Conservation (phyloP, 805 yeast genomes). For the Suhomyces tanzawaensis region DNA sequence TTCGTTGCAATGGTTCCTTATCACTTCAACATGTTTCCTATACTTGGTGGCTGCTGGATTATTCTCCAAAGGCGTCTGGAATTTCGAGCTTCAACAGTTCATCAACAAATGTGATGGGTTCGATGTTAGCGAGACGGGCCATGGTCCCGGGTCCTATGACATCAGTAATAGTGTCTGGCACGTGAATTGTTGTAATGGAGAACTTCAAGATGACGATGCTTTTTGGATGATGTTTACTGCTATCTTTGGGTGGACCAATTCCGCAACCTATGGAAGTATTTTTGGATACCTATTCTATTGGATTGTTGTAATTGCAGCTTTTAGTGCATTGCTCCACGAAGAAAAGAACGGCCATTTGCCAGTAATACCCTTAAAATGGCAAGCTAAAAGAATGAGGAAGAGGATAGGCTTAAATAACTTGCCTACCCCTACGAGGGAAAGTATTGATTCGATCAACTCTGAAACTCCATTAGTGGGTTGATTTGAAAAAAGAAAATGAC, state of each 20-base stretch:
- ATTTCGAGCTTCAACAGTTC: constrained; percentile 74
- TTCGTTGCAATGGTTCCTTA: constrained; percentile 71
- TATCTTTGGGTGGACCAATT: constrained; percentile 88
- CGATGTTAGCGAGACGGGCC: constrained; percentile 85
- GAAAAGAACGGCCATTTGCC: constrained; percentile 37
- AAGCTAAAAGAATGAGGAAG: constrained; percentile 51
- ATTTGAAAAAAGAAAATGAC: too few species aligned
- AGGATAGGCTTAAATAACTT: constrained; percentile 10
- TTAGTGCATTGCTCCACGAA: constrained; percentile 45
- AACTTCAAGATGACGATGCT: constrained; percentile 62
- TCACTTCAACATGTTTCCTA: constrained; percentile 73
- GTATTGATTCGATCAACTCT: constrained; percentile 29
- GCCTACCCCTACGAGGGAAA: constrained; percentile 10
- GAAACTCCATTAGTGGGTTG: constrained; percentile 23
- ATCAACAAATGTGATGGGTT: constrained; percentile 74
- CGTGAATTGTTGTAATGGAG: constrained; percentile 91
- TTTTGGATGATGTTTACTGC: constrained; percentile 91
- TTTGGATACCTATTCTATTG: constrained; percentile 70
- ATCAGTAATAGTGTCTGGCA: constrained; percentile 83
- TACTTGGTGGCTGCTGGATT: constrained; percentile 86
- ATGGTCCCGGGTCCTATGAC: constrained; percentile 92
- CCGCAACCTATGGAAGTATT: constrained; percentile 89
- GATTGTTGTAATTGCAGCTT: constrained; percentile 47
- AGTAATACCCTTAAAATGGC: constrained; percentile 58
- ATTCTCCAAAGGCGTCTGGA: constrained; percentile 87